phyloP scores from a whole-genome alignment of 306 rosid species.

The Trichosanthes cucumerina region DNA sequence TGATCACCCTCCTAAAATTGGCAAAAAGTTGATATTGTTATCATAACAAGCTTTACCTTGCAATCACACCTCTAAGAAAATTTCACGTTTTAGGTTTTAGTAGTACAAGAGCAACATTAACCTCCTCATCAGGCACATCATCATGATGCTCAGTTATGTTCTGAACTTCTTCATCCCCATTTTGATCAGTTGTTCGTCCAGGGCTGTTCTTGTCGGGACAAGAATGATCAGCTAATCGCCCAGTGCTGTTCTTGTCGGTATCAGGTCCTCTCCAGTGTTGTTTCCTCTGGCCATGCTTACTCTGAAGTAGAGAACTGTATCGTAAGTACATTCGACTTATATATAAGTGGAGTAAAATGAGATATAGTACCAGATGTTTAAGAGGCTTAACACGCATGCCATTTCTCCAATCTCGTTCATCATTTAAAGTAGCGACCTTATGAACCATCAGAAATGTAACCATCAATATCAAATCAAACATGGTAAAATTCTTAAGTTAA shows the following conservation, averaged over 20 bases:
- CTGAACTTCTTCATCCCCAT: conserved; percentile 54
- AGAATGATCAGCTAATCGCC: conserved; percentile 35
- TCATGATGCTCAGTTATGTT: conserved; percentile 49
- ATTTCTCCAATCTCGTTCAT: conserved; percentile 88
- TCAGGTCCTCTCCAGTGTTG: conserved; percentile 55
- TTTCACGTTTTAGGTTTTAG: neutral
- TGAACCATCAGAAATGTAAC: conserved; percentile 6
- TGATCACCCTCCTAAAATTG: conserved; percentile 51
- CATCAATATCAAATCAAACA: neutral
- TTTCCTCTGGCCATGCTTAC: conserved; percentile 53
- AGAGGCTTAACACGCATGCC: conserved; percentile 91
- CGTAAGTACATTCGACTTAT: conserved; percentile 12
- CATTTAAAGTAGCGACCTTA: conserved; percentile 66
- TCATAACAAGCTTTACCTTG: neutral
- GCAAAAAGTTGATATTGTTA: conserved; percentile 5
- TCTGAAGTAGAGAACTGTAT: conserved; percentile 31
- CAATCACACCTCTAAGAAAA: neutral
- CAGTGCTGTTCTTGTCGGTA: conserved; percentile 46
- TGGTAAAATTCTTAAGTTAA: neutral
- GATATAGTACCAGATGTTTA: conserved; percentile 40
- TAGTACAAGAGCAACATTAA: conserved; percentile 6
- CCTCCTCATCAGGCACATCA: conserved; percentile 67
- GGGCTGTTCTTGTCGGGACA: conserved; percentile 50
- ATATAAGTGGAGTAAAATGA: neutral
- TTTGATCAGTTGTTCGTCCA: conserved; percentile 35